Conservation (phyloP, 140 eudicot species). For the Oenanthe javanica region DNA sequence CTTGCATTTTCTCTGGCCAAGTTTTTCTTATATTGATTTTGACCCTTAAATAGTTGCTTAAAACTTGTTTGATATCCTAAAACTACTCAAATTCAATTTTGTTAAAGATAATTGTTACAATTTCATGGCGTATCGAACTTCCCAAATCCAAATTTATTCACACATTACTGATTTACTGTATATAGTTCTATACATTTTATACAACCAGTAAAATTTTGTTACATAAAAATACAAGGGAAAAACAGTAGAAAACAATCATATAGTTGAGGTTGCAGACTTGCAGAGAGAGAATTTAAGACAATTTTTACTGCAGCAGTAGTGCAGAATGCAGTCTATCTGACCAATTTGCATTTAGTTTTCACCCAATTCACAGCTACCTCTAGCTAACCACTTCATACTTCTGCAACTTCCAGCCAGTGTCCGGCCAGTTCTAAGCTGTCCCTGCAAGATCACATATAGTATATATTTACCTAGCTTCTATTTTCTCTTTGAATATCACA, state of each 20-base stretch:
- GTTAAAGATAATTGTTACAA: background rate
- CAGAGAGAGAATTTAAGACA: conserved; percentile 3
- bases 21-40: too few relatives aligned
- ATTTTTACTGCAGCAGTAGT: background rate
- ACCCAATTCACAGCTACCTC: background rate
- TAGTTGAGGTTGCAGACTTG: background rate
- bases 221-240: background rate
- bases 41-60: background rate
- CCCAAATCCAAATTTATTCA: too few relatives aligned
- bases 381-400: background rate
- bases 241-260: background rate
- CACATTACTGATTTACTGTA: too few relatives aligned
- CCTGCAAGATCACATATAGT: background rate
- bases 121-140: background rate
- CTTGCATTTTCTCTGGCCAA: background rate
- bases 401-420: background rate
- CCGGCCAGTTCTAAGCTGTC: conserved; percentile 2
- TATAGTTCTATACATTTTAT: too few relatives aligned
- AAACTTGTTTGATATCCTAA: background rate
- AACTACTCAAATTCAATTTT: background rate
- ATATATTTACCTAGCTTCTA: too few relatives aligned
- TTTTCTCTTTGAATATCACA: too few relatives aligned
- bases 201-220: too few relatives aligned
- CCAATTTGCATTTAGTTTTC: conserved; percentile 9
- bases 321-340: background rate